A percentile compares a stretch with the other conserved stretches of the same genome.
Conservation (phyloP, 202 grass and related monocot species). For the Cymbopogon flexuosus region DNA sequence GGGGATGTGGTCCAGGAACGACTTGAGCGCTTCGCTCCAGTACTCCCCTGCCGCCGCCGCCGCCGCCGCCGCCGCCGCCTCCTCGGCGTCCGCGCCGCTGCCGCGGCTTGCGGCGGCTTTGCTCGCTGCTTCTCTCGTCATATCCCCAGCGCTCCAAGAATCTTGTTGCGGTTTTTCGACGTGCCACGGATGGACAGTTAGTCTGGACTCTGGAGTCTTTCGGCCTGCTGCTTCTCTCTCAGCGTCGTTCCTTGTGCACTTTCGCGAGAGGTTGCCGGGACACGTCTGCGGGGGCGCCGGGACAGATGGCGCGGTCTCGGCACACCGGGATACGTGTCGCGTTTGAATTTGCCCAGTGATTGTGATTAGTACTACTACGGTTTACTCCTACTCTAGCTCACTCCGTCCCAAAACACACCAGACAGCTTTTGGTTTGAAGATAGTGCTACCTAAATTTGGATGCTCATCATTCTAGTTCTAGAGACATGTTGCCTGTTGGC, state of each 20-base stretch:
- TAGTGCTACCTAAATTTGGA: no score
- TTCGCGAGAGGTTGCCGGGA: background rate
- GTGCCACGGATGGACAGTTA: background rate
- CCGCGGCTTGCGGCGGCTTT: background rate
- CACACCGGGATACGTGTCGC: background rate
- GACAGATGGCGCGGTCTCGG: constrained; percentile 13
- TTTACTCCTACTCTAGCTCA: no score
- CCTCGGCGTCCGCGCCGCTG: no score
- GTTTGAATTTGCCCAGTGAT: background rate
- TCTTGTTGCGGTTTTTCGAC: background rate
- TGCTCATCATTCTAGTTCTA: no score
- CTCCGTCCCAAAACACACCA: no score
- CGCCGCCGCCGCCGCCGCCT: background rate
- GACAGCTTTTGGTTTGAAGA: no score
- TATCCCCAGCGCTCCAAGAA: background rate
- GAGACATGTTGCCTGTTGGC: no score
- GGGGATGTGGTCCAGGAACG: constrained; percentile 62
- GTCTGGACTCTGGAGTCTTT: background rate
- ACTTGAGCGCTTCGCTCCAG: constrained; percentile 51
- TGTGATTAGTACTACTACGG: background rate
- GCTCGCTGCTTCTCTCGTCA: background rate
- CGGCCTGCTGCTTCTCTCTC: background rate
- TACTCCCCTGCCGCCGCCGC: constrained; percentile 16
- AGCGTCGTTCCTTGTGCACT: background rate
- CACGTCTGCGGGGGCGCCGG: constrained; percentile 16